These are phyloP conservation scores for Borealophlyctis nickersoniae DNA, from an alignment of 192 early-diverging fungal genomes.

Conservation along the genomic window DNA sequence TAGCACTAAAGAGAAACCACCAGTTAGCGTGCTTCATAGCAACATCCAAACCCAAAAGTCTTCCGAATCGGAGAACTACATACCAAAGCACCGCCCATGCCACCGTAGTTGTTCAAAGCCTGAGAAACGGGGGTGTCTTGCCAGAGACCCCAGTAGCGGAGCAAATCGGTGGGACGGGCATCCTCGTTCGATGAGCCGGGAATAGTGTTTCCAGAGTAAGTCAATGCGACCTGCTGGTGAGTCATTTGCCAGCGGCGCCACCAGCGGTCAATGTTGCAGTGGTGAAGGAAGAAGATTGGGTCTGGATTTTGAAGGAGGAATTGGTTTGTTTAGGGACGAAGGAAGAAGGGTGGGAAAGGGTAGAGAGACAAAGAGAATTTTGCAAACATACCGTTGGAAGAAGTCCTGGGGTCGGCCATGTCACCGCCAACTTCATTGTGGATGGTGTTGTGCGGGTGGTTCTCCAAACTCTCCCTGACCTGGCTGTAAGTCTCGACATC, in stretches of 20 bases:
- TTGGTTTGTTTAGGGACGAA: no score
- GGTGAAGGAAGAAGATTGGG: slow-evolving; percentile 45
- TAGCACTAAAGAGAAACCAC: no score
- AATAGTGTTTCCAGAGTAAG: slow-evolving; percentile 12
- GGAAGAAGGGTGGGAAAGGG: no score
- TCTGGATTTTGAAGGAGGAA: no score
- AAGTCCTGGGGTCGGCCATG: slow-evolving; percentile 18
- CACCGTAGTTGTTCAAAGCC: slow-evolving; percentile 9
- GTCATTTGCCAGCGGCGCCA: slow-evolving; percentile 36
- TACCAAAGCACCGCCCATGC: slow-evolving; percentile 10
- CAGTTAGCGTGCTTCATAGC: no score
- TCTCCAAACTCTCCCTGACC: not conserved
- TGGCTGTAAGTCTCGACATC: not conserved
- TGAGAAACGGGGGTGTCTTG: slow-evolving; percentile 18
- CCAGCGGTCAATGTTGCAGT: slow-evolving; percentile 46
- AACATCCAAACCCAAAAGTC: no score
- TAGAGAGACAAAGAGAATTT: no score
- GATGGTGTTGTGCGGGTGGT: slow-evolving; percentile 4
- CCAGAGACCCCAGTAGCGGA: slow-evolving; percentile 19
- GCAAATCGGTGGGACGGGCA: slow-evolving; percentile 10
- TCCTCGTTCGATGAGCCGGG: not conserved
- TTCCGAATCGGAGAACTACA: no score
- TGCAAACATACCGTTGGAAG: no score
- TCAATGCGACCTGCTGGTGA: slow-evolving; percentile 24
- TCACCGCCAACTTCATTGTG: slow-evolving; percentile 28